Evolutionary conservation across 2,329 filamentous ascomycete species (phyloP).

Genomic region (Aspergillus sp.): DNA sequence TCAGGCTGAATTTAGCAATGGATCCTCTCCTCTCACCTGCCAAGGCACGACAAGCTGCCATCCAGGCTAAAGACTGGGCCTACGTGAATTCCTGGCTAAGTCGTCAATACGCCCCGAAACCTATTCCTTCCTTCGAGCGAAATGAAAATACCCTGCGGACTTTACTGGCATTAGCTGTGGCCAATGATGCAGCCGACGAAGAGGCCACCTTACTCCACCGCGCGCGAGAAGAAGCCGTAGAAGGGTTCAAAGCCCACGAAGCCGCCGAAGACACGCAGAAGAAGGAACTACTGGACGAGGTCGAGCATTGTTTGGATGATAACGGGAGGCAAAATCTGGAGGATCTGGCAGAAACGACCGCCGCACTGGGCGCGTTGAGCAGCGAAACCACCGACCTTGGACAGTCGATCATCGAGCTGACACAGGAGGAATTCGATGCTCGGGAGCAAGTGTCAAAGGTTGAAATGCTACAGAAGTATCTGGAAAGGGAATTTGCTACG

Average conservation of each 20-base stretch:
- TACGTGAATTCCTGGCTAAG: slow-evolving; percentile 78
- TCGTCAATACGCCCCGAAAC: slow-evolving; percentile 56
- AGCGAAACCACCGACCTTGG: slow-evolving; percentile 46
- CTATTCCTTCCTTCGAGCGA: slow-evolving; percentile 69
- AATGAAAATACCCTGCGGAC: slow-evolving; percentile 74
- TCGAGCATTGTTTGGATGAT: slow-evolving; percentile 48
- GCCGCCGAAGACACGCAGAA: slow-evolving; percentile 24
- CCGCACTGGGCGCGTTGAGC: slow-evolving; percentile 43
- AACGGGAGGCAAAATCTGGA: slow-evolving; percentile 50
- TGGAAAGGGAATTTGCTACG: slow-evolving; percentile 44
- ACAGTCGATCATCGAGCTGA: slow-evolving; percentile 48
- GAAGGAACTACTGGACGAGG: slow-evolving; percentile 41
- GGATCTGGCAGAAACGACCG: slow-evolving; percentile 48
- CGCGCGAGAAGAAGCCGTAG: slow-evolving; percentile 30
- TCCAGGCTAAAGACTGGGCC: slow-evolving; percentile 82
- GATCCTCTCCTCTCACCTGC: slow-evolving; percentile 51
- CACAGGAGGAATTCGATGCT: slow-evolving; percentile 44
- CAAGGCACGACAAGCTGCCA: slow-evolving; percentile 65
- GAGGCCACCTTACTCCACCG: slow-evolving; percentile 28
- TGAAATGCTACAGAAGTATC: slow-evolving; percentile 47
- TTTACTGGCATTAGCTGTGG: slow-evolving; percentile 62
- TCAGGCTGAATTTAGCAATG: slow-evolving; percentile 8
- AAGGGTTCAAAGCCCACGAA: slow-evolving; percentile 24
- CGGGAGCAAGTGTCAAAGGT: slow-evolving; percentile 52
- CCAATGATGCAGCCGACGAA: slow-evolving; percentile 61